phyloP scores from a whole-genome alignment of 129 eudicot genomes.

The Centrapalus pauciflorus region DNA sequence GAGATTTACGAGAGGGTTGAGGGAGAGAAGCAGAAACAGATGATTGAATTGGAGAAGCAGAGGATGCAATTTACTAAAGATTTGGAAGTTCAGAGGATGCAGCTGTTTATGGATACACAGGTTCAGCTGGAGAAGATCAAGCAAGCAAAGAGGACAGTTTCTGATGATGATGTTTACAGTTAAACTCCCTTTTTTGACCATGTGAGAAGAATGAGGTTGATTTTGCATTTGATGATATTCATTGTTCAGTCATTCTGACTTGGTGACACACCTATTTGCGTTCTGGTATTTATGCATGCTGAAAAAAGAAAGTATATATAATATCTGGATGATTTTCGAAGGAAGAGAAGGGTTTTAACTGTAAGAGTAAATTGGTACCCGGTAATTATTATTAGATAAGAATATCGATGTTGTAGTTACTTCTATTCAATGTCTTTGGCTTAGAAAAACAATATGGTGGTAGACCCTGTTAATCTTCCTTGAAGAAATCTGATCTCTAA shows the following conservation, averaged over 20 bases:
- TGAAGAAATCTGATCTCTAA: slow-evolving; percentile 7
- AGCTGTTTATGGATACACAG: slow-evolving; percentile 79
- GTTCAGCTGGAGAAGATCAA: slow-evolving; percentile 84
- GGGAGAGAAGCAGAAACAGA: slow-evolving; percentile 73
- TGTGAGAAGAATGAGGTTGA: slow-evolving; percentile 6
- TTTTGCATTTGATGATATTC: slow-evolving; percentile 4
- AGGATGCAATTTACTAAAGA: slow-evolving; percentile 91
- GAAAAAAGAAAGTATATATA: slow-evolving; percentile 21
- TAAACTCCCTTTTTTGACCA: neutral
- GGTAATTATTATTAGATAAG: slow-evolving; percentile 14
- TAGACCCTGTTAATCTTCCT: slow-evolving; percentile 13
- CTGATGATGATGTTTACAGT: slow-evolving; percentile 55
- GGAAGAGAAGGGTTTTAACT: slow-evolving; percentile 29
- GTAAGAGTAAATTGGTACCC: slow-evolving; percentile 20
- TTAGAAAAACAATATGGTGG: slow-evolving; percentile 9
- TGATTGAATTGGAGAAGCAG: slow-evolving; percentile 86
- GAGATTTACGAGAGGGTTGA: slow-evolving; percentile 80
- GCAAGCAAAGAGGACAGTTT: slow-evolving; percentile 58
- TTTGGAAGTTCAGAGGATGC: slow-evolving; percentile 90
- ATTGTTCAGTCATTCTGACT: slow-evolving; percentile 8
- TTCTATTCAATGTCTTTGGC: slow-evolving; percentile 9
- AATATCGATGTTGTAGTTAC: slow-evolving; percentile 24
- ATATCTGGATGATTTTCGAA: slow-evolving; percentile 22
- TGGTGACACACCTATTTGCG: slow-evolving; percentile 14
- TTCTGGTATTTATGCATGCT: slow-evolving; percentile 26